Evolutionary conservation across 495 filamentous ascomycete species (phyloP), one percentile per base, ranked within the genome.

Genomic region (Talaromyces wortmannii): DNA sequence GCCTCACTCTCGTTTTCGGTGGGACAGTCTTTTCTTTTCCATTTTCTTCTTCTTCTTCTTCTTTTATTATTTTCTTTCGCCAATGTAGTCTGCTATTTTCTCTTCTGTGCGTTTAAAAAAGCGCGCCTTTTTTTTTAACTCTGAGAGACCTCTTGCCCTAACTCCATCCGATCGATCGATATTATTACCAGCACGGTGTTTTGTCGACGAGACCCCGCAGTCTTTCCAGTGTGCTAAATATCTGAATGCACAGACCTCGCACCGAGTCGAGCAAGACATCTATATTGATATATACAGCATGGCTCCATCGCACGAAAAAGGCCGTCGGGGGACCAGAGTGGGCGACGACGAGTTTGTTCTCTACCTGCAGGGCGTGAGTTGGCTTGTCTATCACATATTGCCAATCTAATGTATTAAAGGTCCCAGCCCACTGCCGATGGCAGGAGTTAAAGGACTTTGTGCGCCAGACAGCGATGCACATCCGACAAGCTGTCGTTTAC

Each of bases 381-480:
- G n/a, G n/a, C n/a, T 29, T 31, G 13, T 33, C 33, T 5, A 30
- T 5, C 48, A 12, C 32, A 2, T 50, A 5, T 7, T 55, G 33
- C 7, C 4, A 40, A 45, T 8, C 33, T 50, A 55, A 59, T 59
- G 47, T 29, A 44, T 57, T 36, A n/a, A 43, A 77, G 74, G 72
- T 77, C 50, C 73, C 74, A 42, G 58, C 72, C 6, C 74, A 76
- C 46, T 77, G 74, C 45, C 73, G 74, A 50, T 77, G 74, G 74
- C 74, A 77, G 61, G 74, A 77, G 61, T 55, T 77, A 31, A 77
- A 77, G 53, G 74, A 77, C 51, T 57, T 77, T 7, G 69, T 77
- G 17, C 74, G 74, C 13, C 73, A 77, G 55, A 76, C 73, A 8
- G 73, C 74, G 15, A 50, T 71, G 40, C 74, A 77, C 59, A 76